phyloP scores from a whole-genome alignment of 2,329 filamentous ascomycete genomes.

The Xylaria sp. region DNA sequence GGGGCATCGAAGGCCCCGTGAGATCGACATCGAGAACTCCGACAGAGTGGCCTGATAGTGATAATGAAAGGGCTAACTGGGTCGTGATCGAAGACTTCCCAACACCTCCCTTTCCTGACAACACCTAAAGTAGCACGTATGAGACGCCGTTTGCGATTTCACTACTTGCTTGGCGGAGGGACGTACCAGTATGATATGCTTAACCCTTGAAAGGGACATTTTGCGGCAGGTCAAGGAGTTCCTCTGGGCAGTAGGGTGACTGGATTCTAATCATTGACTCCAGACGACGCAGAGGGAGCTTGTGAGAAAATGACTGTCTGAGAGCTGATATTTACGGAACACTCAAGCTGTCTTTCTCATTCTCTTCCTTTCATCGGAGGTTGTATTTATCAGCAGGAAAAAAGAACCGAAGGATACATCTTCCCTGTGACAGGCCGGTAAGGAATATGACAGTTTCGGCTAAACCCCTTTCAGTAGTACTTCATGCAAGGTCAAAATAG shows the following conservation, averaged over 20 bases:
- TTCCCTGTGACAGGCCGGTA: too few species aligned
- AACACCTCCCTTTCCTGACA: constrained; percentile 96
- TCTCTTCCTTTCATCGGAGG: constrained; percentile 12
- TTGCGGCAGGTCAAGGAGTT: constrained; percentile 12
- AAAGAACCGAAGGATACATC: neutral
- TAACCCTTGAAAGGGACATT: constrained; percentile 66
- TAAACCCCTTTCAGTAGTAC: neutral
- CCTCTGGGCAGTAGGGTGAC: neutral
- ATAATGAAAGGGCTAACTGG: constrained; percentile 85
- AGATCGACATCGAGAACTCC: constrained; percentile 95
- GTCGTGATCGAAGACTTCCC: constrained; percentile 98
- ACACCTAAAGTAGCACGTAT: constrained; percentile 44
- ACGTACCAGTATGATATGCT: constrained; percentile 69
- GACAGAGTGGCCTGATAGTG: constrained; percentile 78
- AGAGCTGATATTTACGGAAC: neutral
- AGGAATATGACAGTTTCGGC: neutral
- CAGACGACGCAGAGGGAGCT: too few species aligned
- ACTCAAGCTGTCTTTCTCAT: neutral
- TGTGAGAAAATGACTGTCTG: neutral
- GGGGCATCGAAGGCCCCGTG: constrained; percentile 92
- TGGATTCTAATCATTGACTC: neutral
- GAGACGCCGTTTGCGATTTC: constrained; percentile 7
- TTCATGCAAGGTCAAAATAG: too few species aligned
- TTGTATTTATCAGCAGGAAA: constrained; percentile 23
- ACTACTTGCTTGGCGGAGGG: neutral